A percentile compares a stretch with the other conserved stretches of the same genome.
Conservation (phyloP, 2,329 filamentous ascomycete genomes). For the Paramyrothecium sp. region DNA sequence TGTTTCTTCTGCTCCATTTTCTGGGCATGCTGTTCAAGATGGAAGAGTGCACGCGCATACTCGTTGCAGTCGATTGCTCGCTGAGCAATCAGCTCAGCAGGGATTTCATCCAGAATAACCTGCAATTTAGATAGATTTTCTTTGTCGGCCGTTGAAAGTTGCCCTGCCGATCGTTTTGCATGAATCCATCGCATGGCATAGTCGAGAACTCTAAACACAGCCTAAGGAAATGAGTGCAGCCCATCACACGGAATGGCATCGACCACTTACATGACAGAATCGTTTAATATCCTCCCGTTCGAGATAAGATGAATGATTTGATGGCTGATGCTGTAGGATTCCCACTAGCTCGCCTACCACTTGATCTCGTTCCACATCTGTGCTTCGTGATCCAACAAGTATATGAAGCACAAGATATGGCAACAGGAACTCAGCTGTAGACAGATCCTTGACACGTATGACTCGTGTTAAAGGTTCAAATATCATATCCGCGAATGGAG, state of each 20-base stretch:
- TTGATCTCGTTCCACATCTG: constrained; percentile 59
- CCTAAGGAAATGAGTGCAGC: constrained; percentile 46
- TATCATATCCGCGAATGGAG: constrained; percentile 69
- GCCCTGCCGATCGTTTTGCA: constrained; percentile 51
- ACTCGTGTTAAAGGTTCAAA: constrained; percentile 81
- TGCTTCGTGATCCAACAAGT: constrained; percentile 66
- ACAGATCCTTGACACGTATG: constrained; percentile 80
- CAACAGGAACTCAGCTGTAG: constrained; percentile 82
- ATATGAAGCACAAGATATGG: constrained; percentile 86
- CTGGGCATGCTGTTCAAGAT: constrained; percentile 86
- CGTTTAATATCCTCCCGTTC: constrained; percentile 75
- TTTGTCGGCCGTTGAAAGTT: constrained; percentile 37
- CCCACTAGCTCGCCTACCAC: constrained; percentile 72
- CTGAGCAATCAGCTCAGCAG: constrained; percentile 71
- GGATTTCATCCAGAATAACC: constrained; percentile 60
- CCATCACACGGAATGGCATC: constrained; percentile 2
- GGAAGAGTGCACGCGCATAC: constrained; percentile 87
- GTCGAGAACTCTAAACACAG: constrained; percentile 85
- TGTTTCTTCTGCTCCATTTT: constrained; percentile 43
- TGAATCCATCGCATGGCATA: constrained; percentile 91
- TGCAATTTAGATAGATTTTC: constrained; percentile 48
- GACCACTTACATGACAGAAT: constrained; percentile 73
- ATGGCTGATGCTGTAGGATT: constrained; percentile 65
- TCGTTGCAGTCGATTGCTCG: constrained; percentile 93
- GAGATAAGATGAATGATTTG: constrained; percentile 50